Conservation (phyloP, 306 rosid genomes). For the Rosa chinensis region DNA sequence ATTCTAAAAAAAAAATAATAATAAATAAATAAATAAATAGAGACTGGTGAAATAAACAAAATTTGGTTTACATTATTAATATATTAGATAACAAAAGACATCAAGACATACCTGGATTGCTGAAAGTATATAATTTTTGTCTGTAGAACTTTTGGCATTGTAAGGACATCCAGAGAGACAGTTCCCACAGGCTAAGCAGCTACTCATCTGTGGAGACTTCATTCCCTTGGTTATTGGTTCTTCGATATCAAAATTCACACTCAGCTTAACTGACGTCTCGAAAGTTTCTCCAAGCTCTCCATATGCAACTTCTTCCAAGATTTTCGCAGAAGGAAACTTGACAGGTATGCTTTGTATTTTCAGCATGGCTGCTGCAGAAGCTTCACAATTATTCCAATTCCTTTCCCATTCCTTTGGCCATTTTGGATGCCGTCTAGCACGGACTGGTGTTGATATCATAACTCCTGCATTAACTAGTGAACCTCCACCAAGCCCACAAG, state of each 20-base stretch:
- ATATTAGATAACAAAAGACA: neutral
- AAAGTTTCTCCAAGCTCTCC: slow-evolving; percentile 23
- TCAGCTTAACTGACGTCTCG: slow-evolving; percentile 27
- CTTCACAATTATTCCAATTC: slow-evolving; percentile 34
- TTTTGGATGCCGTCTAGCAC: slow-evolving; percentile 26
- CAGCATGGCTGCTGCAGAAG: slow-evolving; percentile 39
- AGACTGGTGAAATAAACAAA: neutral
- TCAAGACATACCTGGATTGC: slow-evolving; percentile 30
- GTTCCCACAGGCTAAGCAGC: slow-evolving; percentile 36
- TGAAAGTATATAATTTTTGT: slow-evolving; percentile 25
- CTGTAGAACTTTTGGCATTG: slow-evolving; percentile 35
- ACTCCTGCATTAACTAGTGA: slow-evolving; percentile 39
- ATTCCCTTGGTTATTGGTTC: slow-evolving; percentile 5
- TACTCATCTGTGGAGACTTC: neutral
- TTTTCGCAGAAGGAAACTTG: slow-evolving; percentile 28
- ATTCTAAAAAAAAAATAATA: neutral
- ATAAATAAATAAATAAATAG: too few relatives aligned
- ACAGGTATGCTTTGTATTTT: slow-evolving; percentile 24
- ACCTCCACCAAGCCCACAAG: slow-evolving; percentile 45
- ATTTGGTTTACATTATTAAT: neutral
- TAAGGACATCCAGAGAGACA: slow-evolving; percentile 42
- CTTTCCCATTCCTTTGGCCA: slow-evolving; percentile 44
- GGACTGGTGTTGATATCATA: slow-evolving; percentile 32
- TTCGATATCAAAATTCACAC: slow-evolving; percentile 35
- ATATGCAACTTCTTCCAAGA: slow-evolving; percentile 21